phyloP scores from a whole-genome alignment of 176 grass and related monocot species.

The Rhynchospora pubera region DNA sequence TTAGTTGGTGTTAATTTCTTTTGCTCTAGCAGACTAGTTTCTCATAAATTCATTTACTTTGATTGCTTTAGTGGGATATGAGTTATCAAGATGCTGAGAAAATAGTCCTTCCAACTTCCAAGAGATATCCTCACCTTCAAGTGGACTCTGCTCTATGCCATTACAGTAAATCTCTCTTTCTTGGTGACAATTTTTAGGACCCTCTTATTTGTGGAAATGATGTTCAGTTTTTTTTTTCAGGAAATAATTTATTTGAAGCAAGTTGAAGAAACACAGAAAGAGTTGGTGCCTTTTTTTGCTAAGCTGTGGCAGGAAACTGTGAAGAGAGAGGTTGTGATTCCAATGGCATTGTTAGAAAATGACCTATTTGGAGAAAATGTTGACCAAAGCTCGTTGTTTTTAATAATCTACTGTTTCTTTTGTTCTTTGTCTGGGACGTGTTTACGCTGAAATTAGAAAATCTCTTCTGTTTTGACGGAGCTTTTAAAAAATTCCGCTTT shows the following conservation, averaged over 20 bases:
- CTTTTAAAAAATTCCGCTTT: no score
- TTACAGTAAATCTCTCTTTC: no score
- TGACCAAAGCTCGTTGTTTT: no score
- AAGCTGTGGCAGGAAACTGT: not conserved
- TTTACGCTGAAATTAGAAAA: no score
- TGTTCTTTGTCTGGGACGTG: no score
- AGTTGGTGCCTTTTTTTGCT: not conserved
- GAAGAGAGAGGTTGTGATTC: not conserved
- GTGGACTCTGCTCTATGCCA: no score
- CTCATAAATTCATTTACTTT: not conserved
- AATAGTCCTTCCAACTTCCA: not conserved
- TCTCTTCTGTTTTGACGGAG: no score
- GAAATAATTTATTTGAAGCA: not conserved
- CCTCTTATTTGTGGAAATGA: not conserved
- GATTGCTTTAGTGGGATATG: not conserved
- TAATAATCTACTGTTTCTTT: no score
- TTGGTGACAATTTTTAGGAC: no score
- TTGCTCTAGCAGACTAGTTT: not conserved
- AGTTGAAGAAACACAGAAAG: not conserved
- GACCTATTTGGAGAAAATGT: no score
- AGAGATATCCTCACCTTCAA: no score
- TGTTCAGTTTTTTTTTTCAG: not conserved
- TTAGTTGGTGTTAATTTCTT: not conserved
- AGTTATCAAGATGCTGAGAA: not conserved
- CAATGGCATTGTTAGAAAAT: no score